Evolutionary conservation across 139 green algal species (phyloP).

Genomic region (Desmodesmus armatus): DNA sequence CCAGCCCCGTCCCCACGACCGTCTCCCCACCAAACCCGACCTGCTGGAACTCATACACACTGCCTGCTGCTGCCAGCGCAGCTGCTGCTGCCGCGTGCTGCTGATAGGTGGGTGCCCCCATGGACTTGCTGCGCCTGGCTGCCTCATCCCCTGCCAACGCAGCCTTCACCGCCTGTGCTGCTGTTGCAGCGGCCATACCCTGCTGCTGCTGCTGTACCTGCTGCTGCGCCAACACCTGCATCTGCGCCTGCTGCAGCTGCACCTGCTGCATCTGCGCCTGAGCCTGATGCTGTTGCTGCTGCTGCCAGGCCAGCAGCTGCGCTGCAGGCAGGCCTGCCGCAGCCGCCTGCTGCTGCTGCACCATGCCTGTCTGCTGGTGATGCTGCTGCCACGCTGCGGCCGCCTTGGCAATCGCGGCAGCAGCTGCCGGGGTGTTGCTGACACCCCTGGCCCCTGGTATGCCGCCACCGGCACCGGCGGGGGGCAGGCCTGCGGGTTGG

Average conservation of each 20-base stretch:
- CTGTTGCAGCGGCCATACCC: neutral
- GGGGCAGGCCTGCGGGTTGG: neutral
- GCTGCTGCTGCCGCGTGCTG: neutral
- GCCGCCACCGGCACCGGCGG: neutral
- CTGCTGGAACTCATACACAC: constrained; percentile 33
- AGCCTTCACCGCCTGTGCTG: constrained; percentile 1
- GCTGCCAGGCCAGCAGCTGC: neutral
- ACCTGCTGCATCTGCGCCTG: constrained; percentile 1
- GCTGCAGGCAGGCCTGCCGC: neutral
- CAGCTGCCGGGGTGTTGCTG: neutral
- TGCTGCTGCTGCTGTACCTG: neutral
- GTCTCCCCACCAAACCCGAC: constrained; percentile 23
- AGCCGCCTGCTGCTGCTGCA: neutral
- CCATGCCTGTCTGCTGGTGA: neutral
- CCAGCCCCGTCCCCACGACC: neutral
- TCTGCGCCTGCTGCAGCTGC: neutral
- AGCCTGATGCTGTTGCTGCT: neutral
- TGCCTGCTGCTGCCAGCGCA: neutral
- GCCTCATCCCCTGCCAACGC: neutral
- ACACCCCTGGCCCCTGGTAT: neutral
- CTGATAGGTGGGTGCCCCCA: neutral
- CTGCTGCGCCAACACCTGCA: neutral
- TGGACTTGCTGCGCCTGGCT: neutral
- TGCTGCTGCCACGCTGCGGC: constrained; percentile 25
- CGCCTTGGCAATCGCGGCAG: constrained; percentile 30